Conservation (phyloP, 495 filamentous ascomycete genomes). For the Neurospora terricola region DNA sequence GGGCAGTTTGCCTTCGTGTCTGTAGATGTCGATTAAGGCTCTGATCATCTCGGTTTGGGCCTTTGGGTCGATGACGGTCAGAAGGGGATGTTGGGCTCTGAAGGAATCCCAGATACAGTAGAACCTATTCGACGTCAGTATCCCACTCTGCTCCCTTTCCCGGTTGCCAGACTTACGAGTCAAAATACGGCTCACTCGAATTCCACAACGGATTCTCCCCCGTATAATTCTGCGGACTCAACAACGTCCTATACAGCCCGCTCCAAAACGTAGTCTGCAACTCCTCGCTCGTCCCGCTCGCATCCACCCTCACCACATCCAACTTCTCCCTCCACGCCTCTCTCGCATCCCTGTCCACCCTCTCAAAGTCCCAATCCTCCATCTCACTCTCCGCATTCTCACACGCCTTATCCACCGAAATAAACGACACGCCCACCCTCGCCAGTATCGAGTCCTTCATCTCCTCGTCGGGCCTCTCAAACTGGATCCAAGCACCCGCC, state of each 20-base stretch:
- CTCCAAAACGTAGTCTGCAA: slow-evolving; percentile 58
- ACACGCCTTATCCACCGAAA: slow-evolving; percentile 53
- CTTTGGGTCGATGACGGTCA: slow-evolving; percentile 56
- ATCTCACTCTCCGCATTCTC: slow-evolving; percentile 54
- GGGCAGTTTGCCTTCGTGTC: slow-evolving; percentile 49
- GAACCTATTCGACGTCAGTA: slow-evolving; percentile 26
- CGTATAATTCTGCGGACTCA: slow-evolving; percentile 65
- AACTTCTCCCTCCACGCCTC: slow-evolving; percentile 53
- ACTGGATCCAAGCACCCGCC: slow-evolving; percentile 53
- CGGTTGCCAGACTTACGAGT: slow-evolving; percentile 37
- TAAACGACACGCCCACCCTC: slow-evolving; percentile 58
- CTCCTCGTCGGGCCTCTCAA: slow-evolving; percentile 26
- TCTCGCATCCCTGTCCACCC: slow-evolving; percentile 39
- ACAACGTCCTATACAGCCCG: slow-evolving; percentile 53
- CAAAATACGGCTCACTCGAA: slow-evolving; percentile 64
- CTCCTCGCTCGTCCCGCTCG: slow-evolving; percentile 43
- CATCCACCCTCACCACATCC: slow-evolving; percentile 42
- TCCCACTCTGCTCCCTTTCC: slow-evolving; percentile 12
- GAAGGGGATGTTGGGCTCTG: slow-evolving; percentile 55
- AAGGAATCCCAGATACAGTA: slow-evolving; percentile 74
- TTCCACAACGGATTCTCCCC: slow-evolving; percentile 66
- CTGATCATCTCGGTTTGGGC: slow-evolving; percentile 59
- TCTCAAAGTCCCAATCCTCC: slow-evolving; percentile 50
- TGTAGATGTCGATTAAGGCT: slow-evolving; percentile 59
- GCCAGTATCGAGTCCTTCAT: slow-evolving; percentile 36